Conservation (phyloP, 108 stramenopile species). For the Aurantiochytrium sp. region DNA sequence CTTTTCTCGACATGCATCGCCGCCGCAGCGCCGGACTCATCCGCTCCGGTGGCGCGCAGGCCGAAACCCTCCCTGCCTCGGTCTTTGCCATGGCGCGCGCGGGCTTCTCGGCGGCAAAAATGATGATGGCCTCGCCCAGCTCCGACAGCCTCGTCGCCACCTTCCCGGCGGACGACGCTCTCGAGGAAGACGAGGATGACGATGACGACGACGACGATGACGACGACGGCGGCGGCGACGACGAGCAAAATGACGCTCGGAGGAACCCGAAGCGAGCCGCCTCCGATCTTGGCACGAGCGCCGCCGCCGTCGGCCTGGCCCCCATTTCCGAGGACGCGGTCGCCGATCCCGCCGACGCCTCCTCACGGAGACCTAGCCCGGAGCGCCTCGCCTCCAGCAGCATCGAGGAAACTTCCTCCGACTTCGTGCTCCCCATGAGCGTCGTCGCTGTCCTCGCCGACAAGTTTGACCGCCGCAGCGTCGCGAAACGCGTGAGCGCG, state of each 20-base stretch:
- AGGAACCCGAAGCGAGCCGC: too few species aligned
- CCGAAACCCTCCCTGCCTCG: not conserved
- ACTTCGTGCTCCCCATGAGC: not conserved
- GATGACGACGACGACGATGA: conserved; percentile 46
- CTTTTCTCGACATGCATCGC: conserved; percentile 6
- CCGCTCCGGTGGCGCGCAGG: not conserved
- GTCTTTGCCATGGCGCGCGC: not conserved
- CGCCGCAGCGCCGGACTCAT: not conserved
- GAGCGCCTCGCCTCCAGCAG: too few species aligned
- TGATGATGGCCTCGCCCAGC: not conserved
- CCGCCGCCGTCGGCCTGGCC: too few species aligned
- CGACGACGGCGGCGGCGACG: not conserved
- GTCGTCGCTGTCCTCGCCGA: not conserved
- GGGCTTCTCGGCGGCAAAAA: not conserved
- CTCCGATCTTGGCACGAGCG: too few species aligned
- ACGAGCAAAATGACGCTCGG: not conserved
- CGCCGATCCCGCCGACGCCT: not conserved
- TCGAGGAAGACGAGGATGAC: conserved; percentile 33
- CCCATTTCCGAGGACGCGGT: not conserved
- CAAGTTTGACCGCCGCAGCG: not conserved
- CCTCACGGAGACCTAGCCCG: not conserved
- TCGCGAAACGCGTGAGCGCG: not conserved
- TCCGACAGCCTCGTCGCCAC: not conserved
- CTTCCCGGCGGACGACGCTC: not conserved
- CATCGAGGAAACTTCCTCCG: too few species aligned